Conservation (phyloP, 495 filamentous ascomycete genomes). For the Aspergillus ostianus region DNA sequence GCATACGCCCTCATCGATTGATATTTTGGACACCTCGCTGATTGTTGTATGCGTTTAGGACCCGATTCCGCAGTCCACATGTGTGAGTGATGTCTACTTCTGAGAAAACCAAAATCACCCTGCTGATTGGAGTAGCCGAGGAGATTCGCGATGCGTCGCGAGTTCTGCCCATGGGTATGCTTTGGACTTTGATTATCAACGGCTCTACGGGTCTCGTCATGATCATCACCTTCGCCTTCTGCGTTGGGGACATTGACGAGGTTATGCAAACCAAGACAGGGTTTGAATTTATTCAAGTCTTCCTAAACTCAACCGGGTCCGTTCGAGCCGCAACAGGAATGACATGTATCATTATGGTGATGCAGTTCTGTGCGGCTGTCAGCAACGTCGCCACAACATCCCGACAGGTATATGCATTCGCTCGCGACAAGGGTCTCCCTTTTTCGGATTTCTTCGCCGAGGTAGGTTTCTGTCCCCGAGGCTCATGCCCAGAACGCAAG, state of each 20-base stretch:
- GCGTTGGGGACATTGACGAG: slow-evolving; percentile 37
- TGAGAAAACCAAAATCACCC: no score
- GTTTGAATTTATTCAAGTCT: slow-evolving; percentile 33
- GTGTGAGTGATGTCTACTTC: slow-evolving; percentile 11
- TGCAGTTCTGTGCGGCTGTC: slow-evolving; percentile 33
- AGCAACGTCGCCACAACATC: slow-evolving; percentile 36
- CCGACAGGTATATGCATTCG: slow-evolving; percentile 43
- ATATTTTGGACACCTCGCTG: not conserved
- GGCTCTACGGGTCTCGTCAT: slow-evolving; percentile 36
- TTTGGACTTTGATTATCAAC: slow-evolving; percentile 35
- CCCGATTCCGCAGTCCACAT: slow-evolving; percentile 22
- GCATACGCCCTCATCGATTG: no score
- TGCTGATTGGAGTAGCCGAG: slow-evolving; percentile 30
- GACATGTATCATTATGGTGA: slow-evolving; percentile 29
- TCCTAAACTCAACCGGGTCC: slow-evolving; percentile 23
- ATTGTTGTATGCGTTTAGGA: not conserved
- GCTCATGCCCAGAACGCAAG: not conserved
- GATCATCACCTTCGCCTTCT: slow-evolving; percentile 42
- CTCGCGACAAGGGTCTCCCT: slow-evolving; percentile 46
- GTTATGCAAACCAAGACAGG: slow-evolving; percentile 28
- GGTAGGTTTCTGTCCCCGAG: slow-evolving; percentile 9
- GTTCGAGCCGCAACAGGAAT: slow-evolving; percentile 24
- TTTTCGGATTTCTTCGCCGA: slow-evolving; percentile 34
- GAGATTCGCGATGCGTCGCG: slow-evolving; percentile 42
- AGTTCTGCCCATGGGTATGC: slow-evolving; percentile 38